Conservation (phyloP, 2,329 filamentous ascomycete species). For the Trichoderma afroharzianum region DNA sequence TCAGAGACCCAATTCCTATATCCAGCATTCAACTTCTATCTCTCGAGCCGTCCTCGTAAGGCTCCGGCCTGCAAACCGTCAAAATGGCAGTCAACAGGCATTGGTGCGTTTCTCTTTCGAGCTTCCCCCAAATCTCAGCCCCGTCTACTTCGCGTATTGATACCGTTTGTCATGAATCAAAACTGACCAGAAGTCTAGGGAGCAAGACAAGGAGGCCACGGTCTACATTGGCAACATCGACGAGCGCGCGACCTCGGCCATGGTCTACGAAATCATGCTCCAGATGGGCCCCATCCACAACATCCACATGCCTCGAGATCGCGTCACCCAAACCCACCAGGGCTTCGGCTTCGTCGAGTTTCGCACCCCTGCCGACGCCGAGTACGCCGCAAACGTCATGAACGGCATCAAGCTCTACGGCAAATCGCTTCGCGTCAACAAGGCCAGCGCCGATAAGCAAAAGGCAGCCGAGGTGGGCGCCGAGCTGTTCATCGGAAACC, state of each 20-base stretch:
- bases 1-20: neutral
- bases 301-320: constrained; percentile 96
- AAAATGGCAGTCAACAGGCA: constrained; percentile 68
- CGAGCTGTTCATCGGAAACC: constrained; percentile 93
- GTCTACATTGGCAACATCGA: constrained; percentile 98
- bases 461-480: constrained; percentile 90
- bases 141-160: neutral
- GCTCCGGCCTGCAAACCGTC: constrained; percentile 23
- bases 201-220: constrained; percentile 97
- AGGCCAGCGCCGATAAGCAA: constrained; percentile 86
- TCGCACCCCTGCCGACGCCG: constrained; percentile 89
- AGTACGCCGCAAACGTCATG: constrained; percentile 95
- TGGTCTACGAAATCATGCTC: constrained; percentile 97
- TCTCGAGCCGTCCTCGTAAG: neutral
- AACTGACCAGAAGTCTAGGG: constrained; percentile 51
- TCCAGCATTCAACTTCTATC: neutral
- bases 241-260: constrained; percentile 84
- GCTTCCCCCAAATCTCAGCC: neutral
- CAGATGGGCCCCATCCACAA: constrained; percentile 97
- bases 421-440: constrained; percentile 95
- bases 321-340: constrained; percentile 93
- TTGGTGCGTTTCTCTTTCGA: constrained; percentile 53
- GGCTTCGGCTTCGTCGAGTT: constrained; percentile 99
- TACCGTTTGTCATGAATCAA: neutral
- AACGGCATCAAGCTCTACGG: constrained; percentile 91